Conservation (phyloP, 2,329 filamentous ascomycete genomes). For the Plenodomus lindquistii region DNA sequence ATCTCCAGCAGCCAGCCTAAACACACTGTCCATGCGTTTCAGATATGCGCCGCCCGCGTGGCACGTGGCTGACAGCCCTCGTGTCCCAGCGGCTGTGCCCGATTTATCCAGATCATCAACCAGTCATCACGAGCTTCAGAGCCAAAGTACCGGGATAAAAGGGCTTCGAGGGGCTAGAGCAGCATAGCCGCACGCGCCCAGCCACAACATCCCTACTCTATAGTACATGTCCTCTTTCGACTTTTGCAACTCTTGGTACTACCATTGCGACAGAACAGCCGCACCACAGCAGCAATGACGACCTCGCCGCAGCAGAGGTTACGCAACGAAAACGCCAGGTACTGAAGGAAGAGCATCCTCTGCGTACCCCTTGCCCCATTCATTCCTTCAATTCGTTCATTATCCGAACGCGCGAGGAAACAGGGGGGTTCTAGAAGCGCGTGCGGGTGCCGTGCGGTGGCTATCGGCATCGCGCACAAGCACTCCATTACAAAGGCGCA, state of each 20-base stretch:
- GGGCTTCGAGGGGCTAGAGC: neutral
- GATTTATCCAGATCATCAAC: too few relatives aligned
- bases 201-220: neutral
- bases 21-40: too few relatives aligned
- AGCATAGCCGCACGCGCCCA: neutral
- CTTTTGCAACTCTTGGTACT: conserved; percentile 3
- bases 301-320: conserved; percentile 6
- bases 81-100: too few relatives aligned
- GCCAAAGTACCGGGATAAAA: too few relatives aligned
- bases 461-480: conserved; percentile 7
- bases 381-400: too few relatives aligned
- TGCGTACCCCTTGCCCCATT: conserved; percentile 7
- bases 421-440: too few relatives aligned
- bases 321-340: conserved; percentile 13
- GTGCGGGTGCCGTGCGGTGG: conserved; percentile 11
- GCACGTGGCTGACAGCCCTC: too few relatives aligned
- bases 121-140: too few relatives aligned
- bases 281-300: conserved; percentile 9
- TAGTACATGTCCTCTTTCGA: neutral
- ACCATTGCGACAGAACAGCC: neutral
- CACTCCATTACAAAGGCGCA: conserved; percentile 8
- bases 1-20: too few relatives aligned
- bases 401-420: too few relatives aligned
- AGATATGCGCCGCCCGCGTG: too few relatives aligned
- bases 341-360: conserved; percentile 7